Percentiles rank a stretch among this genome's conserved stretches.
Conservation (phyloP, 2,329 filamentous ascomycete species). For the Magnaporthiopsis incrustans region DNA sequence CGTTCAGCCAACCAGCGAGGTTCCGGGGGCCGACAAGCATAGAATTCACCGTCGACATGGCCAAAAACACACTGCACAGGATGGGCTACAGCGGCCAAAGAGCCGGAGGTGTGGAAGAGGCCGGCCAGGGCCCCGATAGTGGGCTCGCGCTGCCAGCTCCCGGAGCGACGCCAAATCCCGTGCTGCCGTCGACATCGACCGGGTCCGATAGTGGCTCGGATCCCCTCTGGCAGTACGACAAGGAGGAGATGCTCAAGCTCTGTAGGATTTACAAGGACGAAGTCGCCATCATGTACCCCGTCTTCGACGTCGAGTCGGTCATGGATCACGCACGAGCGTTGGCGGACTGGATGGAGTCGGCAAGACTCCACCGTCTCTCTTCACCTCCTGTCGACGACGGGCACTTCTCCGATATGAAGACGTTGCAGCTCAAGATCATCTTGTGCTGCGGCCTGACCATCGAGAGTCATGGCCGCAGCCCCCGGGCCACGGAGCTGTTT, state of each 20-base stretch:
- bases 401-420: constrained; percentile 38
- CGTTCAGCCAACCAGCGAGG: constrained; percentile 45
- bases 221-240: constrained; percentile 70
- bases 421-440: constrained; percentile 73
- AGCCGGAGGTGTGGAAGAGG: constrained; percentile 55
- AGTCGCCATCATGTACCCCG: constrained; percentile 85
- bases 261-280: constrained; percentile 82
- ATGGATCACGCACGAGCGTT: constrained; percentile 63
- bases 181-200: neutral
- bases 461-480: constrained; percentile 72
- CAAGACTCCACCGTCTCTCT: constrained; percentile 9
- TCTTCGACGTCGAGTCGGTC: constrained; percentile 66
- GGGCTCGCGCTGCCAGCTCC: constrained; percentile 26
- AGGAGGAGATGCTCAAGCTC: constrained; percentile 72
- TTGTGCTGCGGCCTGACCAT: constrained; percentile 70
- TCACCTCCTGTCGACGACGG: constrained; percentile 25
- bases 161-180: neutral
- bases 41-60: constrained; percentile 77
- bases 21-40: constrained; percentile 84
- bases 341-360: constrained; percentile 56
- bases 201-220: constrained; percentile 39
- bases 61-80: constrained; percentile 76
- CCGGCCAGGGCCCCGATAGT: constrained; percentile 24
- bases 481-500: constrained; percentile 65
- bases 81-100: constrained; percentile 71